These are phyloP conservation scores for Carex myosuroides DNA, from an alignment of 176 grass and related monocot genomes.

Conservation along the genomic window DNA sequence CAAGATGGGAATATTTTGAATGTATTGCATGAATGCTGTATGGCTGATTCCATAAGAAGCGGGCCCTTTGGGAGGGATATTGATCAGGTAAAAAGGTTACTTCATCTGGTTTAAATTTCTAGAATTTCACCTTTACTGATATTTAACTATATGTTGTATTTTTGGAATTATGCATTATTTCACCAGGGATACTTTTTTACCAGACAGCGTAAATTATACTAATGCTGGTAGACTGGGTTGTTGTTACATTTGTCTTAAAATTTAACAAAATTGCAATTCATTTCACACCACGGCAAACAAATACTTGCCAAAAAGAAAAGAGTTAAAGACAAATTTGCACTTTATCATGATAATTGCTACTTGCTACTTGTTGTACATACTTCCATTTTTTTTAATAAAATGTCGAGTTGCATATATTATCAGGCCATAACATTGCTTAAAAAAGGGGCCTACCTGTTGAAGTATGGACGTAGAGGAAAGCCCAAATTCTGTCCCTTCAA, in stretches of 20 bases:
- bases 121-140: not conserved
- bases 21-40: conserved; percentile 29
- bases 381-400: not conserved
- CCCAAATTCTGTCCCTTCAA: conserved; percentile 80
- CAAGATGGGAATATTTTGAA: conserved; percentile 16
- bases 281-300: not conserved
- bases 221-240: not conserved
- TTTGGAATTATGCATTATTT: not conserved
- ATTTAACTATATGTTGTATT: not conserved
- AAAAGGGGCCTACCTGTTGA: conserved; percentile 67
- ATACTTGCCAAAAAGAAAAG: not conserved
- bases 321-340: not conserved
- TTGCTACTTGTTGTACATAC: not conserved
- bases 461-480: conserved; percentile 72
- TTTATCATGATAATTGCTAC: not conserved
- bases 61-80: conserved; percentile 56
- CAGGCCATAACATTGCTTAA: conserved; percentile 71
- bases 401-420: not conserved
- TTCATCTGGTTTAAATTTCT: not conserved
- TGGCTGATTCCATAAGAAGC: conserved; percentile 62
- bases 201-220: not conserved
- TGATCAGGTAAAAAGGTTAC: conserved; percentile 43
- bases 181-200: not conserved
- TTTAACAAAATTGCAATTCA: not conserved
- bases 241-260: not conserved